These are phyloP conservation scores for Candida gigantensis DNA, from an alignment of 1,139 yeast species.

Conservation along the genomic window DNA sequence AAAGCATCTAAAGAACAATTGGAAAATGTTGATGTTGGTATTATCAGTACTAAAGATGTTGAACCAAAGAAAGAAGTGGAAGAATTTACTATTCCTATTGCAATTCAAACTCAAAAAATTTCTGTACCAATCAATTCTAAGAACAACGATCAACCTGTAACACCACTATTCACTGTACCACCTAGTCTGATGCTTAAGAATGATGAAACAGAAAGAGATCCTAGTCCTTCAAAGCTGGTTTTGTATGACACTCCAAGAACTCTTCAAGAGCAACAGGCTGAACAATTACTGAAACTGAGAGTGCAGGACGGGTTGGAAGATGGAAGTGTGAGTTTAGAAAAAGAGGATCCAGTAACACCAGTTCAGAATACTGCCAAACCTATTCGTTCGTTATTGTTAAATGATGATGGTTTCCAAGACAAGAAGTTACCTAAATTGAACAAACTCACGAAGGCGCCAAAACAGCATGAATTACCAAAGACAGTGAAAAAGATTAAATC, in stretches of 20 bases:
- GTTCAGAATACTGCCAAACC: constrained; percentile 1
- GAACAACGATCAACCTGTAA: constrained; percentile 2
- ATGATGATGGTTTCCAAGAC: constrained; percentile 1
- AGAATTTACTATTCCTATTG: constrained; percentile 6
- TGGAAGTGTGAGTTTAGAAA: not conserved
- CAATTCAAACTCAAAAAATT: constrained; percentile 4
- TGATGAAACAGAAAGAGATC: constrained; percentile 5
- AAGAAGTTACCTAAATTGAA: constrained; percentile 1
- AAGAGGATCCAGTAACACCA: constrained; percentile 1
- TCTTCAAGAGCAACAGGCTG: constrained; percentile 3
- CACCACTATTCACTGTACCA: constrained; percentile 1
- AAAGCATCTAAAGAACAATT: too few species aligned
- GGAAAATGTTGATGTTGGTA: too few species aligned
- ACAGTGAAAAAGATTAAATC: constrained; percentile 5
- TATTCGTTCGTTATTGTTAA: constrained; percentile 4
- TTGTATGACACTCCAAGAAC: constrained; percentile 7
- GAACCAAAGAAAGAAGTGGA: constrained; percentile 1
- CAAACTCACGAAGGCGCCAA: too few species aligned
- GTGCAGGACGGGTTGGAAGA: constrained; percentile 4
- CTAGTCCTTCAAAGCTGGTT: constrained; percentile 9
- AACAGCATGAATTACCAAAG: not conserved
- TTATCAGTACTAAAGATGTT: too few species aligned
- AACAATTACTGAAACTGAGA: not conserved
- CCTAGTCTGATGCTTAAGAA: constrained; percentile 3
- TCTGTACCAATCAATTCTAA: not conserved